These are phyloP conservation scores for Cyberlindnera sargentensis DNA, from an alignment of 805 yeast species.

Conservation along the genomic window DNA sequence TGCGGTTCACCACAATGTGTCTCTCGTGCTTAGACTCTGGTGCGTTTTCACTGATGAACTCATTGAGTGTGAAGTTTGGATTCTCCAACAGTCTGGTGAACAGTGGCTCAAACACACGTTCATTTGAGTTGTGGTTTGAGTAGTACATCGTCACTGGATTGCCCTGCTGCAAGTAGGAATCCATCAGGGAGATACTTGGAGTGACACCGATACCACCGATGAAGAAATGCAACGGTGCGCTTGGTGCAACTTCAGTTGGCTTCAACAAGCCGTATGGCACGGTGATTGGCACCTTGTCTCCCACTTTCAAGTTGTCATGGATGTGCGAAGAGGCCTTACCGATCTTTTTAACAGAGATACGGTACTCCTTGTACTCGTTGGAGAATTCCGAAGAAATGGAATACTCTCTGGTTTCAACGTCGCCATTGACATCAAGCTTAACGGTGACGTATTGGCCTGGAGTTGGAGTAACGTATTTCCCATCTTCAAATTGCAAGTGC, in stretches of 20 bases:
- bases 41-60: slow-evolving; percentile 4
- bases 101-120: slow-evolving; percentile 14
- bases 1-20: background rate
- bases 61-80: slow-evolving; percentile 10
- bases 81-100: slow-evolving; percentile 6
- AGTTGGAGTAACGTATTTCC: slow-evolving; percentile 26
- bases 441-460: slow-evolving; percentile 36
- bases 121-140: slow-evolving; percentile 7
- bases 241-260: slow-evolving; percentile 9
- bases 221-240: slow-evolving; percentile 33
- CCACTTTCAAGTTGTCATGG: slow-evolving; percentile 40
- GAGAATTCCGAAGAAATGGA: slow-evolving; percentile 38
- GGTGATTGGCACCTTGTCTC: slow-evolving; percentile 41
- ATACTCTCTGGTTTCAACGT: slow-evolving; percentile 50
- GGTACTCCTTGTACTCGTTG: slow-evolving; percentile 32
- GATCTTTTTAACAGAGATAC: slow-evolving; percentile 51
- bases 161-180: slow-evolving; percentile 21
- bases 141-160: slow-evolving; percentile 10
- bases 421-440: slow-evolving; percentile 29
- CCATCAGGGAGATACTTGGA: slow-evolving; percentile 49
- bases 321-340: slow-evolving; percentile 47
- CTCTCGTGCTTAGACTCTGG: background rate
- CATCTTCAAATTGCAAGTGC: slow-evolving; percentile 41
- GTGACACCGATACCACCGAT: slow-evolving; percentile 68
- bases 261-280: slow-evolving; percentile 55